Evolutionary conservation across 306 rosid genomes (phyloP).

Genomic region (barrel medic (Medicago truncatula)): MtrunA17r5.0-ANR NC_053043.1:21335001-21335500

Average conservation of each 20-base stretch:
- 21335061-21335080: constrained; percentile 48
- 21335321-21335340: neutral
- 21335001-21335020: constrained; percentile 14
- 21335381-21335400: neutral
- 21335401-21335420: neutral
- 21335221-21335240: constrained; percentile 14
- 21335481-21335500: constrained; percentile 18
- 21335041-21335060: constrained; percentile 58
- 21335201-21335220: constrained; percentile 25
- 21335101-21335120: constrained; percentile 62
- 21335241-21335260: neutral
- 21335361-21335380: neutral
- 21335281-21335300: constrained; percentile 20
- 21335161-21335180: constrained; percentile 98
- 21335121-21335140: constrained; percentile 89
- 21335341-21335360: neutral
- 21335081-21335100: constrained; percentile 55
- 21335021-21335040: constrained; percentile 59
- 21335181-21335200: constrained; percentile 65
- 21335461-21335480: constrained; percentile 3
- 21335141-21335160: constrained; percentile 97
- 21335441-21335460: neutral
- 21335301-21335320: neutral
- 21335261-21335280: constrained; percentile 9
- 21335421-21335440: neutral